Evolutionary conservation across 352 stramenopile species (phyloP).

Genomic region (Elongisporangium anandrum): DNA sequence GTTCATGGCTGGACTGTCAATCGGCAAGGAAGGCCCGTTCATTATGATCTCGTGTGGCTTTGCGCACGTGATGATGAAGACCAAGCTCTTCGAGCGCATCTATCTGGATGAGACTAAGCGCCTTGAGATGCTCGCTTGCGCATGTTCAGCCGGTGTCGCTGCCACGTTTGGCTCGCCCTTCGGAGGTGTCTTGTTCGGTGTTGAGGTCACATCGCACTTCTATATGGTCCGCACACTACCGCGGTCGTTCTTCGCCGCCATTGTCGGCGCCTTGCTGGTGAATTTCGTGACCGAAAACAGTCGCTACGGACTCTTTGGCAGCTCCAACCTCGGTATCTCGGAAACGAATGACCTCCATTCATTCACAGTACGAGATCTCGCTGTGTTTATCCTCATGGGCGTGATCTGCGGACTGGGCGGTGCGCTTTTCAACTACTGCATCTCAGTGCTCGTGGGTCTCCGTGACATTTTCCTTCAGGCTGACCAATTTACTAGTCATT

Average conservation of each 20-base stretch:
- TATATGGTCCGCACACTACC: conserved; percentile 79
- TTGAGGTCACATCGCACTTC: conserved; percentile 84
- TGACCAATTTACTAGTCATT: background rate
- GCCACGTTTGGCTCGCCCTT: conserved; percentile 85
- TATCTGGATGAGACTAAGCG: conserved; percentile 77
- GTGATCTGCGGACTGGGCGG: conserved; percentile 65
- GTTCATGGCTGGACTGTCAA: conserved; percentile 60
- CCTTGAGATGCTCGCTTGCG: conserved; percentile 80
- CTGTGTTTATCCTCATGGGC: conserved; percentile 61
- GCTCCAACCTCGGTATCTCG: conserved; percentile 59
- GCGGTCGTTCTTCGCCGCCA: conserved; percentile 74
- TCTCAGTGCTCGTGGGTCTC: conserved; percentile 58
- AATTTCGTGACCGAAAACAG: conserved; percentile 60
- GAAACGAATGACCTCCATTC: conserved; percentile 36
- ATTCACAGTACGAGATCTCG: conserved; percentile 46
- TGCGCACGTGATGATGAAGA: conserved; percentile 74
- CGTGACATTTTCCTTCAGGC: conserved; percentile 45
- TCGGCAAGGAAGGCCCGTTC: conserved; percentile 85
- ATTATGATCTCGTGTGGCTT: conserved; percentile 87
- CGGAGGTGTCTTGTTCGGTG: conserved; percentile 80
- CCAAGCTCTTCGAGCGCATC: conserved; percentile 59
- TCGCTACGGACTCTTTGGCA: conserved; percentile 70
- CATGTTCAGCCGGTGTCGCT: conserved; percentile 74
- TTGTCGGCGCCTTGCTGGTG: conserved; percentile 66
- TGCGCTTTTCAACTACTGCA: conserved; percentile 62